Evolutionary conservation across 2,329 filamentous ascomycete genomes (phyloP).

Genomic region (Clonostachys byssicola): DNA sequence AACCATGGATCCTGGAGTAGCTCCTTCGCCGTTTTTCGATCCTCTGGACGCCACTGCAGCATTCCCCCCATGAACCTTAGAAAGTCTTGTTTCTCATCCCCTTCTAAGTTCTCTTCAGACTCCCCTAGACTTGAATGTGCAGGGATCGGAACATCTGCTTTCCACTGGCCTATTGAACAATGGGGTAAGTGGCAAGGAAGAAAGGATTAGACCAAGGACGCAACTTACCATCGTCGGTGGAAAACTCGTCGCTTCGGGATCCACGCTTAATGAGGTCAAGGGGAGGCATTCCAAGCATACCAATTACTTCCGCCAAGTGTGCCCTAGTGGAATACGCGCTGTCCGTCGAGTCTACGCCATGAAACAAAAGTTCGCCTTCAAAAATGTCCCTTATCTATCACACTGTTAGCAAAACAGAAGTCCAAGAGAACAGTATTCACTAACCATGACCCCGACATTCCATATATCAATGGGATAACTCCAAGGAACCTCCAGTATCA

Average conservation of each 20-base stretch:
- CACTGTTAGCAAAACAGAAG: no score
- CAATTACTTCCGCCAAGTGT: conserved; percentile 15
- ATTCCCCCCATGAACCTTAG: conserved; percentile 12
- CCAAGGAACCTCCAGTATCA: conserved; percentile 13
- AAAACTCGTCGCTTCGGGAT: conserved; percentile 6
- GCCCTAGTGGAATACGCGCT: conserved; percentile 10
- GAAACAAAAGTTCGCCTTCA: conserved; percentile 11
- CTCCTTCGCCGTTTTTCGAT: conserved; percentile 12
- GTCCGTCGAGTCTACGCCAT: conserved; percentile 6
- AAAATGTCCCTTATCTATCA: conserved; percentile 14
- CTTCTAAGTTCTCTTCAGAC: conserved; percentile 5
- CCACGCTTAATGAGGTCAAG: conserved; percentile 8
- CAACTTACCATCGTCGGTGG: conserved; percentile 2
- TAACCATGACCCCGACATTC: conserved; percentile 10
- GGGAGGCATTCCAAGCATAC: conserved; percentile 11
- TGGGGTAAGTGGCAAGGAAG: background rate
- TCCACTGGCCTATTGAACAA: conserved; percentile 3
- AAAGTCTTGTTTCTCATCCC: conserved; percentile 8
- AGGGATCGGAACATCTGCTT: background rate
- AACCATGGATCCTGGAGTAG: conserved; percentile 5
- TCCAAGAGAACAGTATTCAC: no score
- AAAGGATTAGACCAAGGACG: background rate
- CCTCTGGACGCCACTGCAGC: conserved; percentile 17
- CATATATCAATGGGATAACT: conserved; percentile 14
- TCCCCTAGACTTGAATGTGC: background rate